These are phyloP conservation scores for Saccharomycopsis malanga DNA, from an alignment of 805 yeast genomes.

Conservation along the genomic window DNA sequence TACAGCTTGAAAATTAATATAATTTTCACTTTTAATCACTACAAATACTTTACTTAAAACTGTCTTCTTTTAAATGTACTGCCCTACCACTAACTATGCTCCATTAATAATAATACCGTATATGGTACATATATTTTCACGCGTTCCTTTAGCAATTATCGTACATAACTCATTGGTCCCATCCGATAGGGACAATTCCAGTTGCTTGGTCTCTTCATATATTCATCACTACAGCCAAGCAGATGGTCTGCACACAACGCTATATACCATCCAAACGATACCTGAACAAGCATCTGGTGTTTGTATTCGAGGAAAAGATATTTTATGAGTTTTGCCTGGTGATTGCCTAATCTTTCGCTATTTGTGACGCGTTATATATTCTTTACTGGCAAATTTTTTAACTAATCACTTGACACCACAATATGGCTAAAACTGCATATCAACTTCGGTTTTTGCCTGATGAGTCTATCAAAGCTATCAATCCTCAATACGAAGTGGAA, in stretches of 20 bases:
- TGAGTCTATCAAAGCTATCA: slow-evolving; percentile 7
- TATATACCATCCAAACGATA: neutral
- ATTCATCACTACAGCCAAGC: neutral
- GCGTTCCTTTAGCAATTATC: too few species aligned
- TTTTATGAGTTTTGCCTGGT: neutral
- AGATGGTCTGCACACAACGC: neutral
- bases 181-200: slow-evolving; percentile 9
- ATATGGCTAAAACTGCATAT: slow-evolving; percentile 18
- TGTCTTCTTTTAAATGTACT: too few species aligned
- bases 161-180: slow-evolving; percentile 10
- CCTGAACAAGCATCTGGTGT: neutral
- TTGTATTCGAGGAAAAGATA: too few species aligned
- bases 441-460: slow-evolving; percentile 13
- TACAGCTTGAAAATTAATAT: too few species aligned
- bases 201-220: slow-evolving; percentile 7
- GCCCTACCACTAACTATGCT: too few species aligned
- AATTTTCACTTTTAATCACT: too few species aligned
- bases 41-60: too few species aligned
- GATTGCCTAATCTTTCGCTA: neutral
- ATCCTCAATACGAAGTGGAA: slow-evolving; percentile 19
- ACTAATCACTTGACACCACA: neutral
- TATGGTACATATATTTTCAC: too few species aligned
- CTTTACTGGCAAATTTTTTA: neutral
- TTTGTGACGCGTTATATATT: neutral
- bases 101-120: too few species aligned